Conservation (phyloP, 139 green algal genomes). For the Auxenochlorella pyrenoidosa region DNA sequence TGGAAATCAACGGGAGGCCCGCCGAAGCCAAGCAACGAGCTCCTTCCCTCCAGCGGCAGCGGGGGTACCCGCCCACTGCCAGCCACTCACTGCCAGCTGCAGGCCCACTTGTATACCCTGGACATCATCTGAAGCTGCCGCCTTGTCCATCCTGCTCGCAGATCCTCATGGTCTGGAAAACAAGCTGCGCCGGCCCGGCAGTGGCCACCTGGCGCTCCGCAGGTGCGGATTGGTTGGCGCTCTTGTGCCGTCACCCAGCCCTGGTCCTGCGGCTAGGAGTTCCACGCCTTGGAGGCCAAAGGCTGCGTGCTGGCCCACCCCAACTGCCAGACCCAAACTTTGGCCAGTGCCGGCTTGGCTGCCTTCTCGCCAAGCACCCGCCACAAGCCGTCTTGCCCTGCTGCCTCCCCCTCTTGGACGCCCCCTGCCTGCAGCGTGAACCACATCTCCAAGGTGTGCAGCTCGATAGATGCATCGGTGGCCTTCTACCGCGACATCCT, state of each 20-base stretch:
- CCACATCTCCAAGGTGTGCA: conserved; percentile 31
- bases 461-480: not conserved
- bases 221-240: not conserved
- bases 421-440: conserved; percentile 12
- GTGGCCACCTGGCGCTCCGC: conserved; percentile 11
- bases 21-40: not conserved
- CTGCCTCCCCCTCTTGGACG: too few relatives aligned
- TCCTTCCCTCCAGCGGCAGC: not conserved
- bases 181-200: not conserved
- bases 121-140: not conserved
- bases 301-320: too few relatives aligned
- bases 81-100: too few relatives aligned
- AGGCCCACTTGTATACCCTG: not conserved
- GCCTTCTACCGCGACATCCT: conserved; percentile 69
- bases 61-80: too few relatives aligned
- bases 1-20: not conserved
- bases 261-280: too few relatives aligned
- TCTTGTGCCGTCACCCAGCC: too few relatives aligned
- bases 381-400: too few relatives aligned
- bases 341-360: too few relatives aligned
- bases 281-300: too few relatives aligned
- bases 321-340: too few relatives aligned
- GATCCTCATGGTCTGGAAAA: not conserved
- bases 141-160: not conserved
- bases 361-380: too few relatives aligned